Evolutionary conservation across 441 rosid genomes (phyloP).

Genomic region (Metrosideros polymorpha): DNA sequence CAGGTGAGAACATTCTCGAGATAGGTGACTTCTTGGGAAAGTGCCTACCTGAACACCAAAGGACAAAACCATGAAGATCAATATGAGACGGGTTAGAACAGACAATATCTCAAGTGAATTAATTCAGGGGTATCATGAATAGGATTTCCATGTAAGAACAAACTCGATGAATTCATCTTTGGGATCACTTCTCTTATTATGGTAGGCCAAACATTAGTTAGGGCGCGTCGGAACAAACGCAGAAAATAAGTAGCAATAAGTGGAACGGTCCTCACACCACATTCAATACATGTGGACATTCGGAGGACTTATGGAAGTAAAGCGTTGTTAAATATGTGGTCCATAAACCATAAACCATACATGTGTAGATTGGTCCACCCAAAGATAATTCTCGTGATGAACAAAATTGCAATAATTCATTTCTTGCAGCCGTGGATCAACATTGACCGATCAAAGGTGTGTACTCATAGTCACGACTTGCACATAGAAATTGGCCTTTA

Average conservation of each 20-base stretch:
- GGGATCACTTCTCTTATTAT: background rate
- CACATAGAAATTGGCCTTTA: background rate
- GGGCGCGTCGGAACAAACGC: background rate
- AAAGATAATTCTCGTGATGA: background rate
- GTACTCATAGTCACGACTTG: background rate
- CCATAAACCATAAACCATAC: background rate
- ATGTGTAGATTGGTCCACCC: background rate
- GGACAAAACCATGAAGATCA: background rate
- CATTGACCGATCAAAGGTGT: background rate
- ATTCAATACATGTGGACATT: background rate
- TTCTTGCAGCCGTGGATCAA: background rate
- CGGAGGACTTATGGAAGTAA: background rate
- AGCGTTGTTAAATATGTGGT: background rate
- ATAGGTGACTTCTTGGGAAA: background rate
- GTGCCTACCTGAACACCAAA: background rate
- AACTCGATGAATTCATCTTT: background rate
- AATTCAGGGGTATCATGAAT: background rate
- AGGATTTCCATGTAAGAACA: background rate
- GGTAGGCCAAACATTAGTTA: background rate
- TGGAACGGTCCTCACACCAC: background rate
- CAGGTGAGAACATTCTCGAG: background rate
- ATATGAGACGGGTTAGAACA: background rate
- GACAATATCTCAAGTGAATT: background rate
- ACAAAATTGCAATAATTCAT: background rate
- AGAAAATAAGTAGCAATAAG: background rate